phyloP scores from a whole-genome alignment of 1,139 yeast species.

The Protomyces macrosporus region DNA sequence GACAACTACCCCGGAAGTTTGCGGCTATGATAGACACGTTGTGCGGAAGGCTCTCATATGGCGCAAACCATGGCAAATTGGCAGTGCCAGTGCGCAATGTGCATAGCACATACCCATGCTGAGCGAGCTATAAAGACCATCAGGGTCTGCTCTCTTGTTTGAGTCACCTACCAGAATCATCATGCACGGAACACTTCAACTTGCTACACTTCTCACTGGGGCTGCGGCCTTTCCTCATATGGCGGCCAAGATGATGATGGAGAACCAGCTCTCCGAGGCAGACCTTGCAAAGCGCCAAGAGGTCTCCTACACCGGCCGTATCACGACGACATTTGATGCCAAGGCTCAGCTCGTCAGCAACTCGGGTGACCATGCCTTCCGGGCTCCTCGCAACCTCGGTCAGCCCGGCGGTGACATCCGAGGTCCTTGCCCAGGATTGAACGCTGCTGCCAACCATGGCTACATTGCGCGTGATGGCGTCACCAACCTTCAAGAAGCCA shows the following conservation, averaged over 20 bases:
- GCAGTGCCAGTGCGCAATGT: no score
- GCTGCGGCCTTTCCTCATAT: conserved; percentile 22
- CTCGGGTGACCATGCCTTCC: conserved; percentile 9
- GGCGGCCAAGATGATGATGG: conserved; percentile 12
- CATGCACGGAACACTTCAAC: neutral
- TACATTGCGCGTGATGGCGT: conserved; percentile 15
- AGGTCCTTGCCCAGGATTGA: conserved; percentile 22
- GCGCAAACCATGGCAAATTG: no score
- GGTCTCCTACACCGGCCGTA: conserved; percentile 5
- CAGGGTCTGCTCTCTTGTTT: no score
- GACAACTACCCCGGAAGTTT: no score
- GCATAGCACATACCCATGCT: no score
- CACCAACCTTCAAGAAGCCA: conserved; percentile 14
- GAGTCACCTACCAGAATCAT: neutral
- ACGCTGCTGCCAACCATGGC: conserved; percentile 21
- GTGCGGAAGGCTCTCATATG: no score
- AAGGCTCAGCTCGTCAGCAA: conserved; percentile 4
- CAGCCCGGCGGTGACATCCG: conserved; percentile 19
- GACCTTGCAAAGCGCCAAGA: conserved; percentile 6
- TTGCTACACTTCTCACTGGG: conserved; percentile 13
- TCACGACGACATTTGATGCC: conserved; percentile 11
- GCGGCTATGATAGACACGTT: no score
- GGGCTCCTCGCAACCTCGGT: conserved; percentile 2
- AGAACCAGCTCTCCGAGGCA: neutral
- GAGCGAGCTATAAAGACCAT: no score